Percentiles rank a stretch among this genome's conserved stretches.
These are phyloP conservation scores for Cryptococcus amylolentus DNA, from an alignment of 1,284 basidiomycete genomes.

Conservation along the genomic window DNA sequence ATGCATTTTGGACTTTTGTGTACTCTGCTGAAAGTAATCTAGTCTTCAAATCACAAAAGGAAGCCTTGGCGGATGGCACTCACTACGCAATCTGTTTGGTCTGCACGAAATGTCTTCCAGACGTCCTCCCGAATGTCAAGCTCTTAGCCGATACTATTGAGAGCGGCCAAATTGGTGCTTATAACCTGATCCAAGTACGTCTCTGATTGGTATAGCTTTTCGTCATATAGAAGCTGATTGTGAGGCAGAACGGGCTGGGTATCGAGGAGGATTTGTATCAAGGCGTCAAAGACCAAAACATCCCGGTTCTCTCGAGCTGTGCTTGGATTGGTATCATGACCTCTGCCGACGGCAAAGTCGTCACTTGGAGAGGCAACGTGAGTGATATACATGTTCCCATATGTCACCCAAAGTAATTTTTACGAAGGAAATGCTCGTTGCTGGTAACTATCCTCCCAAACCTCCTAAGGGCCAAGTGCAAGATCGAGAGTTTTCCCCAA, in stretches of 20 bases:
- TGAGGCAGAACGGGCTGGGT: conserved; percentile 63
- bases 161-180: conserved; percentile 56
- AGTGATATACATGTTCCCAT: conserved; percentile 1
- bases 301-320: conserved; percentile 39
- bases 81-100: conserved; percentile 65
- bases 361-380: conserved; percentile 36
- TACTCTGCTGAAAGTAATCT: too few species aligned
- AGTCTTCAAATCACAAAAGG: conserved; percentile 61
- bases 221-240: not conserved
- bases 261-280: conserved; percentile 66
- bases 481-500: conserved; percentile 10
- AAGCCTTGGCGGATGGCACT: conserved; percentile 56
- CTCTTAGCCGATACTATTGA: conserved; percentile 62
- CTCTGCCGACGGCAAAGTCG: conserved; percentile 26
- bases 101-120: conserved; percentile 70
- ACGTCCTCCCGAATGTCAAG: conserved; percentile 58
- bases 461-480: conserved; percentile 1
- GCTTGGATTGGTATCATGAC: conserved; percentile 40
- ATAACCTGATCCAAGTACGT: conserved; percentile 61
- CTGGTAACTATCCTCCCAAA: conserved; percentile 38
- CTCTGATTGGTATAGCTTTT: not conserved
- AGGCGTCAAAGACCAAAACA: conserved; percentile 50
- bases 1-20: not conserved
- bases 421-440: conserved; percentile 27
- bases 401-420: not conserved